phyloP scores from a whole-genome alignment of 2,329 filamentous ascomycete species.

The Rugonectria rugulosa region DNA sequence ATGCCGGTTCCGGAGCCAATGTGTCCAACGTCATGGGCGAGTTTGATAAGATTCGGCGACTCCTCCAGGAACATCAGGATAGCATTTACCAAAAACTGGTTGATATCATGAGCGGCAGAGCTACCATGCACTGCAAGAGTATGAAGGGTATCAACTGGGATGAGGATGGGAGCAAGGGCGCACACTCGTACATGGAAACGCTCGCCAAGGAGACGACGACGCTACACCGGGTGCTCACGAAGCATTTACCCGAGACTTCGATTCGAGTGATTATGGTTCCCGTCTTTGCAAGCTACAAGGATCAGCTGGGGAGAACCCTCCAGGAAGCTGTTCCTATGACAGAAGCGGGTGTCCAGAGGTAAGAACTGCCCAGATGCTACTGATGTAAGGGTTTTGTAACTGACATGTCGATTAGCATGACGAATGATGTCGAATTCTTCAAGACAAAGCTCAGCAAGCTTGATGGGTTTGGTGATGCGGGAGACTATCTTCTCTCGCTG shows the following conservation, averaged over 20 bases:
- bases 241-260: conserved; percentile 79
- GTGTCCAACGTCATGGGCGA: conserved; percentile 74
- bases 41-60: conserved; percentile 85
- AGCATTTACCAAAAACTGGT: conserved; percentile 93
- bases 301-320: conserved; percentile 78
- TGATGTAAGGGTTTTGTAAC: background rate
- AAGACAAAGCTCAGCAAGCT: conserved; percentile 75
- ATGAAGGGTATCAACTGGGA: conserved; percentile 83
- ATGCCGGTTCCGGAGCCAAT: conserved; percentile 62
- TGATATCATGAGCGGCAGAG: conserved; percentile 87
- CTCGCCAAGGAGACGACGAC: conserved; percentile 86
- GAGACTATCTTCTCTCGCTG: conserved; percentile 71
- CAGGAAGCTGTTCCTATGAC: conserved; percentile 70
- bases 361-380: conserved; percentile 41
- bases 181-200: conserved; percentile 84
- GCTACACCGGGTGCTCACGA: conserved; percentile 82
- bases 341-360: conserved; percentile 75
- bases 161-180: conserved; percentile 46
- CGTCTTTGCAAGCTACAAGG: conserved; percentile 82
- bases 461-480: conserved; percentile 79
- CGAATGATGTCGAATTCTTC: conserved; percentile 78
- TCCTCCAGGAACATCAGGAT: conserved; percentile 88
- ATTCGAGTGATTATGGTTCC: conserved; percentile 85
- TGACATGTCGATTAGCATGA: conserved; percentile 63
- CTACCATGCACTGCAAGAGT: conserved; percentile 74